Base-by-base conservation (phyloP, 208 protist species). In the Crithidia sp. region DNA sequence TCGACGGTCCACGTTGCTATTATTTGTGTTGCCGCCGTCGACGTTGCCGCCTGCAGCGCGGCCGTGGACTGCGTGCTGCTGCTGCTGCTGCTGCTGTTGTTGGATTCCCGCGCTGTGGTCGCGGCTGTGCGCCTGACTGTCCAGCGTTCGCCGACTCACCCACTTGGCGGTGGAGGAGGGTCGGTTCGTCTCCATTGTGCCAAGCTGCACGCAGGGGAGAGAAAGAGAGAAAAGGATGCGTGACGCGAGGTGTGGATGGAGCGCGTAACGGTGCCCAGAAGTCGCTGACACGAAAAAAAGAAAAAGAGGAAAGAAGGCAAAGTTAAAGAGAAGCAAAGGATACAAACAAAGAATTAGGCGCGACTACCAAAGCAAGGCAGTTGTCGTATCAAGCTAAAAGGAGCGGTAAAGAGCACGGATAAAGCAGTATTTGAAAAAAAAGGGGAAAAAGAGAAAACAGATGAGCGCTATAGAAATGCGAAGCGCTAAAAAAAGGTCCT, bases 141-240 rank as follows among this genome's bases (percentile, higher is more conserved):
- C 74, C 13, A 79, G 67, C 6, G 74, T 69, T 8, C 74, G 74
- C 17, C 74, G 74, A 8, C 74, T 79, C 52, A 79, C 74, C 74
- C 74, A 79, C 44, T 79, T 79, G 14, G 74, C 54, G 3, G 28
- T 28, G 28, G 74, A 69, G 1, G 61, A 70, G 5, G 53, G 67
- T 7, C 67, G 41, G 40, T 74, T 69, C 4, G 67, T 52, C 47
- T 79, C 74, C 74, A 79, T 79, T 43, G 10, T 43, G 40, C 14
- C 3, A 16, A 36, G 7, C 10, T 17, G 65, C 50, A 7, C 16
- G 13, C 28, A 61, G 6, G 57, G 7, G 19, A 64, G 40, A 44
- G 9, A 37, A 40, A 37, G 36, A 45, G 50, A 58, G 57, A 68
- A 28, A 57, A 43, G 10, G 6, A 36, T 12, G 45, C 7, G 28